Conservation (phyloP, 257 asterid species). For the Fraxinus americana region DNA sequence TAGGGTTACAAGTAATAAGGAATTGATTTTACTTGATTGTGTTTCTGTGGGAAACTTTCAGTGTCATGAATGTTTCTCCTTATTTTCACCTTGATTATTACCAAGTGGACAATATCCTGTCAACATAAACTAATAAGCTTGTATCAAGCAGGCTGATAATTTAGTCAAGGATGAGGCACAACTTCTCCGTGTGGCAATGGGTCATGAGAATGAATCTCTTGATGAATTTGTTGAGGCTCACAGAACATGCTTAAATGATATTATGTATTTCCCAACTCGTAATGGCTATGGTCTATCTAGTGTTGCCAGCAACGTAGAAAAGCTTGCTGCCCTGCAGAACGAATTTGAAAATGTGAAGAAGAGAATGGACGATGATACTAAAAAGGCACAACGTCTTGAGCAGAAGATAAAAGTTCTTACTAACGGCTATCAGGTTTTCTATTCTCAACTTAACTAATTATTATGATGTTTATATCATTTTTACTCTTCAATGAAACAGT, state of each 20-base stretch:
- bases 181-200: conserved; percentile 73
- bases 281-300: conserved; percentile 81
- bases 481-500: background rate
- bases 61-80: background rate
- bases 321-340: conserved; percentile 72
- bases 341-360: conserved; percentile 85
- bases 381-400: conserved; percentile 81
- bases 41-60: background rate
- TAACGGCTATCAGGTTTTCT: conserved; percentile 80
- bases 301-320: conserved; percentile 86
- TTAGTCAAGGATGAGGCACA: conserved; percentile 62
- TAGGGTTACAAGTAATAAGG: background rate
- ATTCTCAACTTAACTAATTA: conserved; percentile 24
- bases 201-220: conserved; percentile 77
- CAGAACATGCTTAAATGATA: conserved; percentile 70
- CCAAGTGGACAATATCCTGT: background rate
- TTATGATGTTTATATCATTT: conserved; percentile 7
- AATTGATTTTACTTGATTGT: conserved; percentile 1
- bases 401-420: conserved; percentile 88
- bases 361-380: conserved; percentile 88
- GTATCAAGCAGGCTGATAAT: conserved; percentile 63
- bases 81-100: background rate
- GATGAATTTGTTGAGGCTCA: conserved; percentile 88
- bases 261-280: conserved; percentile 88
- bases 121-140: conserved; percentile 4